Percentiles rank a stretch among this genome's conserved stretches.
Evolutionary conservation across 2,329 filamentous ascomycete species (phyloP).

Genomic region (Paraconiothyrium sp.): DNA sequence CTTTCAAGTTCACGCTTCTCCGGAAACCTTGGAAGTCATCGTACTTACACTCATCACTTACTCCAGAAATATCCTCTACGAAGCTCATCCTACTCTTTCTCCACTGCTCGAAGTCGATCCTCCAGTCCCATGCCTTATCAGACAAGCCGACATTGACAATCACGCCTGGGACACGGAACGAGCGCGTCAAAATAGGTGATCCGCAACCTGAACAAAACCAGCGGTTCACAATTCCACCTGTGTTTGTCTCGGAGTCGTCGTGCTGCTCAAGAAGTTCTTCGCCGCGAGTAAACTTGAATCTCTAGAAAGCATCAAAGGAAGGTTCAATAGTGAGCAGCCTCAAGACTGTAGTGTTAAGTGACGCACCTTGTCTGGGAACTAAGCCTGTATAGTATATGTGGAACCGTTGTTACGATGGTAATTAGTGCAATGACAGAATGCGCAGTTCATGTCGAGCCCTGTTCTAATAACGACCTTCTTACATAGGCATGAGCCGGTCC

Average conservation of each 20-base stretch:
- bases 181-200: background rate
- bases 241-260: background rate
- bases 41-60: background rate
- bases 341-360: too few species aligned
- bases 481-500: background rate
- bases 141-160: background rate
- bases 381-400: background rate
- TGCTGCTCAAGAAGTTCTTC: background rate
- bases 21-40: background rate
- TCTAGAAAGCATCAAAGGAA: background rate
- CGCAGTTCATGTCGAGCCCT: constrained; percentile 1
- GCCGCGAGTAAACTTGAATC: constrained; percentile 1
- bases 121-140: constrained; percentile 8
- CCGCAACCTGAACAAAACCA: background rate
- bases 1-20: background rate
- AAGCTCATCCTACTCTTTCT: background rate
- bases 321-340: background rate
- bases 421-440: constrained; percentile 6
- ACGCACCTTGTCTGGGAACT: constrained; percentile 1
- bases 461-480: background rate
- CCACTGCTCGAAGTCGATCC: constrained; percentile 5
- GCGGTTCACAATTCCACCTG: background rate
- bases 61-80: background rate
- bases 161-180: background rate
- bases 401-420: constrained; percentile 1